Percentiles rank a stretch among this genome's conserved stretches.
These are phyloP conservation scores for Ustilago tritici DNA, from an alignment of 1,284 basidiomycete genomes.

Conservation along the genomic window DNA sequence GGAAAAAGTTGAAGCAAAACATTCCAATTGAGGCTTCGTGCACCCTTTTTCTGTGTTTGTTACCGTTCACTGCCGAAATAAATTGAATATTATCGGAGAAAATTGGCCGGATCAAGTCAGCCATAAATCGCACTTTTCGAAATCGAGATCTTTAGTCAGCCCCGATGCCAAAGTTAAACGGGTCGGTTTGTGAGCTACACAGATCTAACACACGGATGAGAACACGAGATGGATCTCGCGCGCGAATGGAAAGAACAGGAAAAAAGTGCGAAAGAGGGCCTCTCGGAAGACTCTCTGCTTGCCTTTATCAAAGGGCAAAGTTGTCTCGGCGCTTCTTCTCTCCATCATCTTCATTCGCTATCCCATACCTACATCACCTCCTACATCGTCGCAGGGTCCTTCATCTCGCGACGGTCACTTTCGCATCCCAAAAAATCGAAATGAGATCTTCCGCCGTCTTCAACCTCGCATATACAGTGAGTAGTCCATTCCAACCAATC, in stretches of 20 bases:
- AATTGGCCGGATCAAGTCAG: conserved; percentile 3
- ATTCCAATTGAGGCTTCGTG: neutral
- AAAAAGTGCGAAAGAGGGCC: neutral
- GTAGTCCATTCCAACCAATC: conserved; percentile 2
- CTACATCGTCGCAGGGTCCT: neutral
- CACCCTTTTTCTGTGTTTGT: neutral
- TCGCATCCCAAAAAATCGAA: conserved; percentile 14
- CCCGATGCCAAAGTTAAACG: neutral
- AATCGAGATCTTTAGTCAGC: conserved; percentile 18
- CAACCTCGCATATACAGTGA: conserved; percentile 43
- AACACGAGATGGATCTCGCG: neutral
- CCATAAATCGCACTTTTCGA: neutral
- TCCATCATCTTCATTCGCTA: neutral
- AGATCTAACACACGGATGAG: no score
- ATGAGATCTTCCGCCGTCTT: conserved; percentile 46
- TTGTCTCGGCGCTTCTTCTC: neutral
- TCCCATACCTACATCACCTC: conserved; percentile 9
- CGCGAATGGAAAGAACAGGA: conserved; percentile 8
- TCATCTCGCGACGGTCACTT: conserved; percentile 5
- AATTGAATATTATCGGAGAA: neutral
- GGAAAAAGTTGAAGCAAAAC: neutral
- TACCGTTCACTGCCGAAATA: conserved; percentile 16
- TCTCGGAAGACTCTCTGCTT: no score
- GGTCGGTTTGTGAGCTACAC: no score
- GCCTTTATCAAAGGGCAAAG: neutral